Evolutionary conservation across 495 filamentous ascomycete genomes (phyloP).

Genomic region (Hyphodiscus hymeniophilus): DNA sequence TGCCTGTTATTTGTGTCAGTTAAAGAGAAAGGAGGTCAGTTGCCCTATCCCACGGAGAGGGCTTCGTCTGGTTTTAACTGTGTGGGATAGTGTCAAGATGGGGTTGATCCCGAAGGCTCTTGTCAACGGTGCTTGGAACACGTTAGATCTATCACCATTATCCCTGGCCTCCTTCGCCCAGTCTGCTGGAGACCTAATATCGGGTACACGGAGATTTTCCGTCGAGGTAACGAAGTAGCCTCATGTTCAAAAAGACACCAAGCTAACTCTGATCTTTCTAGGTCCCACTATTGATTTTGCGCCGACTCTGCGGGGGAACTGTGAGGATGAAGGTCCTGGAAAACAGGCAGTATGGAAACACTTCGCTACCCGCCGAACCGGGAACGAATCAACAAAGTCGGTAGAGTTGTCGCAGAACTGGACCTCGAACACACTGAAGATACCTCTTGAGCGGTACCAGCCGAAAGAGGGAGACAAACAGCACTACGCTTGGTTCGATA

Average conservation of each 20-base stretch:
- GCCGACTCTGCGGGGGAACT: conserved; percentile 5
- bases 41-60: background rate
- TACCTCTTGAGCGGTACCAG: conserved; percentile 11
- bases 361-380: conserved; percentile 4
- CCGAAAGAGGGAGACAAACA: conserved; percentile 9
- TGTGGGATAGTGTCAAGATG: conserved; percentile 9
- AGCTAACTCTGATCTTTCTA: conserved; percentile 2
- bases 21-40: conserved; percentile 8
- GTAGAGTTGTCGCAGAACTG: conserved; percentile 8
- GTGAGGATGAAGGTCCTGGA: conserved; percentile 3
- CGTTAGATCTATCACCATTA: background rate
- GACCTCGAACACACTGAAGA: conserved; percentile 4
- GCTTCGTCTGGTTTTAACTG: too few species aligned
- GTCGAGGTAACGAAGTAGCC: conserved; percentile 3
- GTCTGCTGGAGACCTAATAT: conserved; percentile 14
- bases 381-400: conserved; percentile 8
- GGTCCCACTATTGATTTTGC: conserved; percentile 13
- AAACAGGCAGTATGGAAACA: conserved; percentile 12
- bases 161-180: conserved; percentile 9
- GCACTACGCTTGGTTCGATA: conserved; percentile 8
- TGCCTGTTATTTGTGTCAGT: conserved; percentile 6
- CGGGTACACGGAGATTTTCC: conserved; percentile 7
- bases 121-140: conserved; percentile 5
- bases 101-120: conserved; percentile 9
- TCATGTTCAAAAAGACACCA: background rate